Evolutionary conservation across 1,284 basidiomycete genomes (phyloP).

Genomic region (Coniferiporia weirii): DNA sequence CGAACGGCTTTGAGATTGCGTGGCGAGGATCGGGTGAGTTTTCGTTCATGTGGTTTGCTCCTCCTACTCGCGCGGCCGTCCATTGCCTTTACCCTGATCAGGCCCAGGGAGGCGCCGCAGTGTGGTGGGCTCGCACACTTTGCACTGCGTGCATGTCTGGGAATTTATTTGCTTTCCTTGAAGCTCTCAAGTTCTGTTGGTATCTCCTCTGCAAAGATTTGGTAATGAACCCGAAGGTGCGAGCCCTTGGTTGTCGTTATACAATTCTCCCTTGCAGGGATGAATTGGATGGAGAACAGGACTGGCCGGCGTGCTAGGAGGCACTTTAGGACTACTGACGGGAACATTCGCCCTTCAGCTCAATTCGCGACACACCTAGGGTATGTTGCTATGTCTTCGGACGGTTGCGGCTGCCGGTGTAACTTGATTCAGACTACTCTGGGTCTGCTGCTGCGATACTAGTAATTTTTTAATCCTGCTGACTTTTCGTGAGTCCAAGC

Average conservation of each 20-base stretch:
- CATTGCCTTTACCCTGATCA: not conserved
- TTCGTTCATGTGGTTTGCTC: not conserved
- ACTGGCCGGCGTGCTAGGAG: not conserved
- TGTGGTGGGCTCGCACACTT: not conserved
- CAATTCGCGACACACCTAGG: conserved; percentile 22
- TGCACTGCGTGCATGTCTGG: not conserved
- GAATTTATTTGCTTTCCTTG: too few species aligned
- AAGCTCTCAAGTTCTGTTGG: too few species aligned
- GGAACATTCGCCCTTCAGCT: conserved; percentile 18
- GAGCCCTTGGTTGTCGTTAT: too few species aligned
- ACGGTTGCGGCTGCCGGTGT: conserved; percentile 5
- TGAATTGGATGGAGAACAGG: not conserved
- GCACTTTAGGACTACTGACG: not conserved
- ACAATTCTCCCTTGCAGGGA: too few species aligned
- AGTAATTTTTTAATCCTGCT: conserved; percentile 12
- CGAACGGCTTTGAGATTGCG: too few species aligned
- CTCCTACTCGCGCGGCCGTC: conserved; percentile 5
- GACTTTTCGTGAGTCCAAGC: conserved; percentile 1
- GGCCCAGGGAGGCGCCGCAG: not conserved
- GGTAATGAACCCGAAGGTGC: too few species aligned
- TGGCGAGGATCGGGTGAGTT: conserved; percentile 19
- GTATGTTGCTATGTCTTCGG: not conserved
- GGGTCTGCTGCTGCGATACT: conserved; percentile 19
- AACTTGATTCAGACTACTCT: conserved; percentile 27
- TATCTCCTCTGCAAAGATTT: too few species aligned